Evolutionary conservation across 2,329 filamentous ascomycete genomes (phyloP).

Genomic region (Thelonectria discophora): DNA sequence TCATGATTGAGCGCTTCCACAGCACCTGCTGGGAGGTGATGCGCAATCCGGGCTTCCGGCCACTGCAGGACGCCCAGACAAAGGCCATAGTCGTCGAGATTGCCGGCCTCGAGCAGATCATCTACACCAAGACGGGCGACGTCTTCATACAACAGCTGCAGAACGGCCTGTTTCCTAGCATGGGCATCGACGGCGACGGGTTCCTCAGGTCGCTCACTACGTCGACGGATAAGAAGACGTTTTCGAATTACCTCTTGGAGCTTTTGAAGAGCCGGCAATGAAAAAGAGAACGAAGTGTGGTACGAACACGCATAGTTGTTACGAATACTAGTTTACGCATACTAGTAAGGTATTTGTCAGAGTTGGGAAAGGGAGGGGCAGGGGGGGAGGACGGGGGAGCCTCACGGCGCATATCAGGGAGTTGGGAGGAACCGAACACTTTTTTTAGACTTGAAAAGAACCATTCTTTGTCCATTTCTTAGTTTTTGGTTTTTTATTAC

Average conservation of each 20-base stretch:
- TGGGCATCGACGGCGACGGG: slow-evolving; percentile 70
- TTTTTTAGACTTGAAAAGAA: slow-evolving; percentile 43
- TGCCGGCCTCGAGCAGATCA: slow-evolving; percentile 84
- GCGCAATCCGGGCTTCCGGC: slow-evolving; percentile 79
- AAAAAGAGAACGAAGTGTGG: no score
- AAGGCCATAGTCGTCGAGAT: slow-evolving; percentile 90
- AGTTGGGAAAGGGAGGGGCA: not conserved
- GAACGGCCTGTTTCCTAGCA: slow-evolving; percentile 67
- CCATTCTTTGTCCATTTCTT: slow-evolving; percentile 39
- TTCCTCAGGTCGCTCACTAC: slow-evolving; percentile 68
- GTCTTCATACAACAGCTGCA: slow-evolving; percentile 78
- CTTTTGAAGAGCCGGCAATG: slow-evolving; percentile 60
- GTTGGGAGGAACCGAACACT: slow-evolving; percentile 41
- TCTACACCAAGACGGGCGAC: slow-evolving; percentile 89
- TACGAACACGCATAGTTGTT: no score
- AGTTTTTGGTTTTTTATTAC: slow-evolving; percentile 23
- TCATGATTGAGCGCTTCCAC: slow-evolving; percentile 90
- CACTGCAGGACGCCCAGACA: slow-evolving; percentile 83
- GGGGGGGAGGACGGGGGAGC: slow-evolving; percentile 31
- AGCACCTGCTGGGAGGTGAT: slow-evolving; percentile 90
- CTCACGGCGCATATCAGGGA: slow-evolving; percentile 44
- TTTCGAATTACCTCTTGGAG: slow-evolving; percentile 70
- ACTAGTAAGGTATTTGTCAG: no score
- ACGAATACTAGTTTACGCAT: no score
- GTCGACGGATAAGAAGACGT: slow-evolving; percentile 66